Evolutionary conservation across 2,329 filamentous ascomycete genomes (phyloP), one percentile per base, ranked within the genome.

Genomic region (Penicillium oxalicum): DNA sequence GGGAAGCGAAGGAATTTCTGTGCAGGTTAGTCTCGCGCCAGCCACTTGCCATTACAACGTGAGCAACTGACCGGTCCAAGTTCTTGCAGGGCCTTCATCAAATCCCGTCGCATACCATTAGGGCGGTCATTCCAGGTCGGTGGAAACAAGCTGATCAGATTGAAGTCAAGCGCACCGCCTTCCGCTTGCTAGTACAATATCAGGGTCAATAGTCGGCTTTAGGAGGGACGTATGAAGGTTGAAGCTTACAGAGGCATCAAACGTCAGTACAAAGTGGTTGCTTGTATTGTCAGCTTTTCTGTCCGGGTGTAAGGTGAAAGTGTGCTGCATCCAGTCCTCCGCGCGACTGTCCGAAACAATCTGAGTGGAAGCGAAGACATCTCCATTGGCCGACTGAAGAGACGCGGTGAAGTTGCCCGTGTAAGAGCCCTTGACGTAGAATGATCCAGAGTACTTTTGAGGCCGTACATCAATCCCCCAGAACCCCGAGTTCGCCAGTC

Each of bases 61-160:
- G 11, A 32, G 7, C 11, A 7, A 48, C 59, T 52, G 38, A 62
- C 60, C 6, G 61, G 59, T 7, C 48, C 52, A 40, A 62, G 42
- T 33, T 60, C 59, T 25, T 51, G 49, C 57, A 62, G 53, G 1
- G 71, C 70, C 51, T 79, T 67, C 41, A 74, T 75, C 39, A 79
- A 64, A 48, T 79, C 77, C 33, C 70, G 63, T 7, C 76, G 68
- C 37, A 78, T 61, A 13, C 77, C 77, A 56, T 80, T 79, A 45
- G 70, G 69, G 13, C 76, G 68, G 51, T 72, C 59, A 44, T 78
- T 78, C 70, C 75, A 80, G 0, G 77, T 80, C 4, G 76, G 76
- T 2, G 75, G 75, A 62, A 79, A 80, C 34, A 80, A 60, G 43
- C 72, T 75, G 51, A 80, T 74, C 13, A 80, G 61, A 50, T 75